Evolutionary conservation across 805 yeast species (phyloP), one percentile per base, ranked within the genome.

Genomic region (Grigorovia transvaalensis): DNA sequence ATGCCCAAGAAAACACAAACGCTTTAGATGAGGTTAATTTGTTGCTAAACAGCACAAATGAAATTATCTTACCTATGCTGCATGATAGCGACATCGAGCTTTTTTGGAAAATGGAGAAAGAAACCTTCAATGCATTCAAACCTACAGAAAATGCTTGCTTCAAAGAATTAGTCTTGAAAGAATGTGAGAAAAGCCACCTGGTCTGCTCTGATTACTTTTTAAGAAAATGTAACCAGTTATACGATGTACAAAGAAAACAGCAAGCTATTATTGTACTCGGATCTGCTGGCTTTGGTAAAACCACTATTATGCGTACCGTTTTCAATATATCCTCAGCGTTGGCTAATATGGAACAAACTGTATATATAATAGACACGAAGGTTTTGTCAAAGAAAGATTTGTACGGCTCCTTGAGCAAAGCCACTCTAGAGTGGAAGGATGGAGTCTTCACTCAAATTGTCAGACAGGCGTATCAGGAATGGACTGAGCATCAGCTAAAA

Each of bases 371-470:
- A 46, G 95, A 90, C 63, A 82, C 96, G 1, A 89, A 90, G 59
- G 85, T 85, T 0, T 56, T 87, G 52, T 65, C 79, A 0, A 91
- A 90, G 59, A 79, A 74, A 2, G 70, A 73, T 0, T 66, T 91
- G 1, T 87, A 77, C 63, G 98, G 98, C 1, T 58, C 67, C 2
- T 64, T 90, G 40, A 95, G 90, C 57, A 66, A 76, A 1, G 74
- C 87, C 0, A 89, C 97, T 0, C 70, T 96, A 33, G 97, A 91
- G 50, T 91, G 97, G 97, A 78, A 77, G 1, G 98, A 91, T 67
- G 98, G 98, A 6, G 61, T 90, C 2, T 49, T 49, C 40, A 49
- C 51, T 6, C 15, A 19, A 11, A 9, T 49, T 11, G 18, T 49
- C n/a, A 33, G 51, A 29, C 15, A 15, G 8, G 23, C 17, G 1